Base-by-base conservation (phyloP, 1,284 basidiomycete genomes). In the Austropuccinia psidii region DNA sequence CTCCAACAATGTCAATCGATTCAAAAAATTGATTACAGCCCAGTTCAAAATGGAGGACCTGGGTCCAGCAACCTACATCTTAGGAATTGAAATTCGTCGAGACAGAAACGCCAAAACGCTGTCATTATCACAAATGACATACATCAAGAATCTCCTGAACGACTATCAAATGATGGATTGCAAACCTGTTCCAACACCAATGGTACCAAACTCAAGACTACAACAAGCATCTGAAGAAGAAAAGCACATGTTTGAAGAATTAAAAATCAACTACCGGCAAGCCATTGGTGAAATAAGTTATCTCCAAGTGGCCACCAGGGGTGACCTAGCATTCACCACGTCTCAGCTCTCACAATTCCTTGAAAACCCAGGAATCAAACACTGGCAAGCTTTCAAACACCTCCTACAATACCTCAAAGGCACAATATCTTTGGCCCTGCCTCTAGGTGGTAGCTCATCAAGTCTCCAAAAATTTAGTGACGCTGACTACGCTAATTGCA, bases 281-380 rank as follows among this genome's bases (percentile, higher is more conserved):
- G 65, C 65, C 5, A 50, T 68, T 8, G 65, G 65, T 15, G 35
- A 29, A 52, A 15, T 68, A 17, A 55, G 24, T 27, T 68, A 55
- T n/a, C 27, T 68, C 2, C 15, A 21, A 2, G 1, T 33, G 4
- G 37, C 33, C 13, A 68, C 65, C 27, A 11, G 37, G 19, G 33
- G 49, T 3, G 65, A 68, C 37, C 39, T 68, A 24, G 39, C 49
- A 15, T 68, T 55, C 43, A 50, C 50, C 11, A 50, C 55, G 4
- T 31, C 31, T 2, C 35, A 39, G 15, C 52, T 68, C 1, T 68
- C 65, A 4, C 50, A 43, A 68, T 27, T 39, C 31, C n/a, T 68
- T n/a, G 19, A 33, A 9, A 68, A 68, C 24, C 65, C 65, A 13
- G 33, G 33, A 39, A 50, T 54, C 27, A 29, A 29, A 31, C 65